Conservation (phyloP, 2,329 filamentous ascomycete species). For the Zymoseptoria pseudotritici region DNA sequence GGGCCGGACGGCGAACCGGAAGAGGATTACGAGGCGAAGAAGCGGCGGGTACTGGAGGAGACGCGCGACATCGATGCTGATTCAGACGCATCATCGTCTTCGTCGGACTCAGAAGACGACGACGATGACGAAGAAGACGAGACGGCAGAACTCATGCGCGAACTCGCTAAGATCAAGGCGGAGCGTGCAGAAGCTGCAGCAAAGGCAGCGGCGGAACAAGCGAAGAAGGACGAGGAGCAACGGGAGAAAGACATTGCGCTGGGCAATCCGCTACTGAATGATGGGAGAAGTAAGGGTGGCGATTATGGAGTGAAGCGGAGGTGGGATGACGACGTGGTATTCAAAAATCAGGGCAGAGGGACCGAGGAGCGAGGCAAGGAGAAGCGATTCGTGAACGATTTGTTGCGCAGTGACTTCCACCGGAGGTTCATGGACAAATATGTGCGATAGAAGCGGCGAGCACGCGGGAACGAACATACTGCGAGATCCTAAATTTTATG, state of each 20-base stretch:
- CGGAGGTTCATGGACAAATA: constrained; percentile 76
- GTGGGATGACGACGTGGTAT: constrained; percentile 98
- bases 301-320: constrained; percentile 87
- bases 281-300: constrained; percentile 39
- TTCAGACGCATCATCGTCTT: constrained; percentile 45
- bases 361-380: constrained; percentile 83
- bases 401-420: constrained; percentile 92
- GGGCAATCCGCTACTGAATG: constrained; percentile 85
- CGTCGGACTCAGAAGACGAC: constrained; percentile 34
- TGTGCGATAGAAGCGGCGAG: constrained; percentile 22
- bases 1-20: constrained; percentile 43
- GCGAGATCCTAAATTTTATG: too few species aligned
- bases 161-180: constrained; percentile 87
- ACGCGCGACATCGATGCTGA: constrained; percentile 81
- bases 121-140: constrained; percentile 72
- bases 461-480: not conserved
- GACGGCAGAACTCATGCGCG: constrained; percentile 80
- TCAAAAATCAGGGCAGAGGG: constrained; percentile 95
- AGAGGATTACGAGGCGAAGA: constrained; percentile 68
- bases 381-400: constrained; percentile 78
- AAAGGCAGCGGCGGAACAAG: constrained; percentile 71
- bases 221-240: constrained; percentile 73
- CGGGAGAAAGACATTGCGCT: constrained; percentile 82
- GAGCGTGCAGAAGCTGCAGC: constrained; percentile 77
- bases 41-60: constrained; percentile 79